Evolutionary conservation across 192 early-diverging fungal genomes (phyloP), one percentile per base, ranked within the genome.

Genomic region (Coemansia umbellata): DNA sequence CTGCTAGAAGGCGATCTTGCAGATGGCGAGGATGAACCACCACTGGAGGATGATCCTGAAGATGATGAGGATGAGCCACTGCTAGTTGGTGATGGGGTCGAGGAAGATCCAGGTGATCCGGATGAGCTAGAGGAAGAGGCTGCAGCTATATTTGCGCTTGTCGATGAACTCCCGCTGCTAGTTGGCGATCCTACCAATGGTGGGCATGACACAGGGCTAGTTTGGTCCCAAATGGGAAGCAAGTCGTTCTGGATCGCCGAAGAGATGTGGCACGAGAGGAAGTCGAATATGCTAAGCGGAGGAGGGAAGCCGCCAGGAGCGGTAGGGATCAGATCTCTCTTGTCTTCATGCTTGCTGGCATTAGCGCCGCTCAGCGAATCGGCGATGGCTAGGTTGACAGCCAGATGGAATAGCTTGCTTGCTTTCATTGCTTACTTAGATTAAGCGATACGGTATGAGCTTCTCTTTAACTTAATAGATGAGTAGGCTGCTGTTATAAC

Each of bases 401-500:
- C 60, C 31, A 69, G 31, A 35, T 40, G 59, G 22, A 15, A 63
- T 9, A 71, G 17, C 31, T 37, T 51, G 52, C 37, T 63, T 50
- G 42, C 31, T 26, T 63, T 71, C 68, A 71, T 63, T 37, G 23
- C 4, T 28, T 37, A 54, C n/a, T n/a, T n/a, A n/a, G n/a, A n/a
- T n/a, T n/a, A n/a, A n/a, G n/a, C n/a, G n/a, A n/a, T n/a, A n/a
- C n/a, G n/a, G n/a, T n/a, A n/a, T n/a, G n/a, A n/a, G n/a, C n/a
- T n/a, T n/a, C n/a, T 2, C 4, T 49, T 49, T 13, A 11, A 17
- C 31, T 4, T 6, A 2, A 32, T 2, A 49, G 19, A 10, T 10
- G 9, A 8, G 23, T 8, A 1, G 17, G 19, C 11, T 49, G 10
- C 11, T 4, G 47, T 31, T 1, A 18, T 49, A 32, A 18, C 32